phyloP scores from a whole-genome alignment of 176 grass and related monocot species.

The Raddia distichophylla region DNA sequence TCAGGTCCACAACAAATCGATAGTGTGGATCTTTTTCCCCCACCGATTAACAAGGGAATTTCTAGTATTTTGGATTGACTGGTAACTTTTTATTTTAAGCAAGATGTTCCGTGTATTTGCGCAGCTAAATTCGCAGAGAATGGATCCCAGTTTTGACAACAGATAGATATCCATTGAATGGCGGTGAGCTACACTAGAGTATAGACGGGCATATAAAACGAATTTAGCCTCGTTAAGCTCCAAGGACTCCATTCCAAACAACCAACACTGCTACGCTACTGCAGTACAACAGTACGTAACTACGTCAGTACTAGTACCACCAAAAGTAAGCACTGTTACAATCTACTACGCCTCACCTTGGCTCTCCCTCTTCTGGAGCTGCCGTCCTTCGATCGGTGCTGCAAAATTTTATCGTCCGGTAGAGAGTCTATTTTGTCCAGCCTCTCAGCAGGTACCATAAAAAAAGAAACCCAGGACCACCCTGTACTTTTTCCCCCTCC shows the following conservation, averaged over 20 bases:
- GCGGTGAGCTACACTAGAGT: background rate
- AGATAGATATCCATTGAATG: too few relatives aligned
- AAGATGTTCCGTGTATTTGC: too few relatives aligned
- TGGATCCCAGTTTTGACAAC: too few relatives aligned
- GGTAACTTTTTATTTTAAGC: too few relatives aligned
- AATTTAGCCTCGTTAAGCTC: background rate
- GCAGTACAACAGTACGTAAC: too few relatives aligned
- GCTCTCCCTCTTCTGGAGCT: background rate
- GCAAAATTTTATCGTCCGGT: constrained; percentile 10
- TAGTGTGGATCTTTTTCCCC: too few relatives aligned
- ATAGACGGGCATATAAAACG: background rate
- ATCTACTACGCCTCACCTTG: background rate
- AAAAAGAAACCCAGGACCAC: background rate
- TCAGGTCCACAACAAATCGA: too few relatives aligned
- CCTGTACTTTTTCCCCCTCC: background rate
- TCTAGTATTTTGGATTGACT: too few relatives aligned
- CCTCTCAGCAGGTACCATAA: background rate
- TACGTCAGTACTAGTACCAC: too few relatives aligned
- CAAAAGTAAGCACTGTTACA: background rate
- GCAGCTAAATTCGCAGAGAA: too few relatives aligned
- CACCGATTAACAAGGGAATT: too few relatives aligned
- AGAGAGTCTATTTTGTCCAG: constrained; percentile 50
- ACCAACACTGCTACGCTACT: background rate
- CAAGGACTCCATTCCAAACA: constrained; percentile 6
- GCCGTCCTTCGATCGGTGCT: background rate